Evolutionary conservation across 2,329 filamentous ascomycete genomes (phyloP), one percentile per base, ranked within the genome.

Genomic region (Mycogone perniciosa): DNA sequence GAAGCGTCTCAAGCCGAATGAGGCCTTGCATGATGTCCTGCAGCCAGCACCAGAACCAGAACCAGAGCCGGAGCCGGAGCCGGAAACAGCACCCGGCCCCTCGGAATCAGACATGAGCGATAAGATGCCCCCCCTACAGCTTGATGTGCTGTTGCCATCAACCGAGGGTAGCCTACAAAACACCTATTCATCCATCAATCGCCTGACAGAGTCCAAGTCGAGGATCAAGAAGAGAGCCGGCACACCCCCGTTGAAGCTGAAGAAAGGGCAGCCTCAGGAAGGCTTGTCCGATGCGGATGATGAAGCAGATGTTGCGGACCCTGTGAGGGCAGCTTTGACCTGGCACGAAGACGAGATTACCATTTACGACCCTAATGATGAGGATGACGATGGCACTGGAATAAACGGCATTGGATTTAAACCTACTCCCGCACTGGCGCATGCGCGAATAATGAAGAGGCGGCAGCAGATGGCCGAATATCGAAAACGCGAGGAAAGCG

Each of bases 301-400:
- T 7, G 70, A 68, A 9, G 59, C 62, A 9, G 58, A 65, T 39
- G 64, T 79, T 30, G 66, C 73, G 47, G 79, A 82, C 49, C 77
- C 79, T 0, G 61, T 82, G 7, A 73, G 80, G 34, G 80, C 81
- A 6, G 75, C 80, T 3, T 69, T 85, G 47, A 85, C 82, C 2
- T 86, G 82, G 82, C 81, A 81, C 59, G 80, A 84, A 56, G 77
- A 85, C 57, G 82, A 85, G 61, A 85, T 86, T 54, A 85, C 82
- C 2, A 73, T 84, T 30, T 82, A 85, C 63, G 78, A 84, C 57
- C 79, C 81, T 0, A 71, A 81, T 38, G 82, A 85, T 60, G 74
- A 78, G 55, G 82, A 86, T 55, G 82, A 86, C 59, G 82, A 86
- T 60, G 82, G 82, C 46, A 79, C 77, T 4, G 82, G 82, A 26